Evolutionary conservation across 768 basidiomycete genomes (phyloP), one percentile per base, ranked within the genome.

Genomic region (Obba rivulosa): DNA sequence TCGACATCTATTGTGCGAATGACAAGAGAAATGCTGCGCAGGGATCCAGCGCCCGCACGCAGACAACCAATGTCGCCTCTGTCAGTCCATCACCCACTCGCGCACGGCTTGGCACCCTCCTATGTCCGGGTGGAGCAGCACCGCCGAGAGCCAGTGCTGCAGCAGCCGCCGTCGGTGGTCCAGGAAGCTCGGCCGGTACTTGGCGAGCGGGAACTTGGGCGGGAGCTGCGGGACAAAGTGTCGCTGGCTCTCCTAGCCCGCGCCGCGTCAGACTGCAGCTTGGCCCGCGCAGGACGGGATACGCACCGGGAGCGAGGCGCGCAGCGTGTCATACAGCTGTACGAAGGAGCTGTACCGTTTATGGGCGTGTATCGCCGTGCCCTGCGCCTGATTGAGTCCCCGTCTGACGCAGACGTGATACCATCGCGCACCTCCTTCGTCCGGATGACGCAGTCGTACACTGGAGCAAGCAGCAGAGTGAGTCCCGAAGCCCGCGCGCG

Each of bases 271-370:
- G n/a, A n/a, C n/a, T n/a, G n/a, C n/a, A n/a, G n/a, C n/a, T n/a
- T n/a, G n/a, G n/a, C n/a, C n/a, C 13, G 28, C 28, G 13, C 7
- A 13, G 28, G 13, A 31, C 28, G 28, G 5, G 28, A 31, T 37
- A 64, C 75, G 43, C 56, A 83, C 81, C 0, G 83, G 80, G 2
- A 87, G 64, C 3, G 72, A 74, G 11, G 67, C 69, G 14, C 70
- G 67, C 2, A 88, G 69, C 1, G 69, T 62, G 11, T 59, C 52
- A 35, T 79, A 67, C 7, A 88, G 71, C 41, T 78, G 65, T 3
- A 72, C 76, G 58, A 88, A 87, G 3, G 78, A 80, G 20, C 72
- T 81, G 61, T 86, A 87, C 18, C 84, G 75, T 60, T 81, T 85
- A 51, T 82, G 77, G 2, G 73, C 74, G 49, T 85, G 84, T 28